These are phyloP conservation scores for Coniosporium apollinis DNA, from an alignment of 495 filamentous ascomycete genomes.

Conservation along the genomic window DNA sequence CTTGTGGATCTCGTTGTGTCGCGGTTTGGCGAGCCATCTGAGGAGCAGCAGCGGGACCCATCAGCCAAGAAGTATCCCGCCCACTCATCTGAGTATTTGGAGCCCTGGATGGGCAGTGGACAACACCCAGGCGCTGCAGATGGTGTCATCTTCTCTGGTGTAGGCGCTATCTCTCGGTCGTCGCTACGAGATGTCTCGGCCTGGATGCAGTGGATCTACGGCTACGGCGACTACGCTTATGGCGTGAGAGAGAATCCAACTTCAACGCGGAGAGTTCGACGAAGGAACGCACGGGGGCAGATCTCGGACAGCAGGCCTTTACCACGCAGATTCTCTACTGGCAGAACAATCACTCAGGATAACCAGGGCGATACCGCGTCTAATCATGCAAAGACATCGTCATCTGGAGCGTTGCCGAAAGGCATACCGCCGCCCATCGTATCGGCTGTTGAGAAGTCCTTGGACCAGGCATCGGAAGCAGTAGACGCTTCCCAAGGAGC, in stretches of 20 bases:
- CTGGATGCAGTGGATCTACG: conserved; percentile 76
- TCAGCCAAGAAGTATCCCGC: too few species aligned
- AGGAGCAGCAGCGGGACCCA: too few species aligned
- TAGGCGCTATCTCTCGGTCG: conserved; percentile 45
- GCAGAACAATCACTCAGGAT: too few species aligned
- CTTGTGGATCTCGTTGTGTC: conserved; percentile 75
- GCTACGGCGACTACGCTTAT: conserved; percentile 60
- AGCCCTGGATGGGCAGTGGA: conserved; percentile 51
- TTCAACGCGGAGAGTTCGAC: conserved; percentile 26
- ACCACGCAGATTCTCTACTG: too few species aligned
- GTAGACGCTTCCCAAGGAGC: conserved; percentile 6
- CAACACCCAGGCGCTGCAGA: conserved; percentile 49
- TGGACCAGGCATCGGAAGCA: conserved; percentile 10
- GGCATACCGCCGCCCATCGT: conserved; percentile 20
- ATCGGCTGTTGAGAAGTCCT: conserved; percentile 10
- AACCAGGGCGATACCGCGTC: too few species aligned
- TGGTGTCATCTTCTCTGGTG: conserved; percentile 69
- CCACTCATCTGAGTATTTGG: too few species aligned
- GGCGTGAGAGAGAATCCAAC: conserved; percentile 60
- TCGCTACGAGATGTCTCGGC: conserved; percentile 50
- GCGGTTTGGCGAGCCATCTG: conserved; percentile 48
- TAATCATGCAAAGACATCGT: too few species aligned
- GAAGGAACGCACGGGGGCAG: too few species aligned
- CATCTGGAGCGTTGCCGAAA: too few species aligned
- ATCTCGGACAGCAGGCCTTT: too few species aligned